Evolutionary conservation across 2,329 filamentous ascomycete genomes (phyloP), one percentile per base, ranked within the genome.

Genomic region (Curvularia verruculosa): DNA sequence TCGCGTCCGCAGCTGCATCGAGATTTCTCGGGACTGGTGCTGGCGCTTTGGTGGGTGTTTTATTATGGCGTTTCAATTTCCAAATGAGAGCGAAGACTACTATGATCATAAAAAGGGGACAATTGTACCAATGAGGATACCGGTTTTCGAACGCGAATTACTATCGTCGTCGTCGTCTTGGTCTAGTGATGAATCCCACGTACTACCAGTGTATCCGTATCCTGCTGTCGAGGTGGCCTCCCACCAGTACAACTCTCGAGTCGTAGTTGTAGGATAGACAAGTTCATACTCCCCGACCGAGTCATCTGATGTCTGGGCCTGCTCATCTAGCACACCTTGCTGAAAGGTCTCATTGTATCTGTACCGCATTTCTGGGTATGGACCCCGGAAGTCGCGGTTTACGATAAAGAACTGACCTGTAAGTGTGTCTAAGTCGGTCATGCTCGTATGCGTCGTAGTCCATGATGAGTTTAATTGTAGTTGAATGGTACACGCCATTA

Each of bases 401-500:
- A 43, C 52, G 5, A 54, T 39, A 39, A 54, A 54, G 7, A 36
- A 12, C 19, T 49, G 37, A 12, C 45, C 44, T 24, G 34, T 43
- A 5, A 29, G 24, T 7, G 19, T 41, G 3, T 34, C 24, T 9
- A 4, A 3, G 4, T 31, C 15, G 21, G 4, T 31, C 9, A 12
- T 18, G 13, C 21, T 15, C 23, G 15, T 7, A 19, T 21, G 15
- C 2, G 3, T 12, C 26, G 15, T 3, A 47, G 3, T 12, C 21
- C 19, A 28, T 24, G 21, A 21, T 24, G n/a, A 23, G 5, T 26
- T 3, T 23, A 31, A 12, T 12, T 29, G 18, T 24, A 44, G 34
- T 4, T 26, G 29, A 34, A 54, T n/a, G 5, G 28, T 21, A 40
- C 52, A 54, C 28, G 52, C 52, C 23, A 49, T 50, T 26, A 29